phyloP scores from a whole-genome alignment of 208 protist species.

The Zelonia costaricensis region DNA sequence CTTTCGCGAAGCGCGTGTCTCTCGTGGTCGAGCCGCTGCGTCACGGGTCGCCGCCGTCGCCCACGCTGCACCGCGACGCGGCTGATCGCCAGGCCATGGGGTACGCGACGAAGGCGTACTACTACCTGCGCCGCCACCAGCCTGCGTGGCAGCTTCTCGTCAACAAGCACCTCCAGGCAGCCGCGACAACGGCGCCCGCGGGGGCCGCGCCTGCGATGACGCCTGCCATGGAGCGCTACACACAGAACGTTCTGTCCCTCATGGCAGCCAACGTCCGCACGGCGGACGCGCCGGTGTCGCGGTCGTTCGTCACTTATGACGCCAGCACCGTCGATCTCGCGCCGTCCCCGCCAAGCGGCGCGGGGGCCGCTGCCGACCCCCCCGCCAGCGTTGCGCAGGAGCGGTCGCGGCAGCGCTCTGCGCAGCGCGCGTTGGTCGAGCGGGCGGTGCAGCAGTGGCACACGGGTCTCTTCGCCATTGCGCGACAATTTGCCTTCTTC shows the following conservation, averaged over 20 bases:
- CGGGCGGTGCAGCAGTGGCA: conserved; percentile 6
- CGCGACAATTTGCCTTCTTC: conserved; percentile 20
- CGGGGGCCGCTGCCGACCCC: neutral
- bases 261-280: neutral
- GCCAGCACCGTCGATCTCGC: neutral
- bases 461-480: conserved; percentile 23
- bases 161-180: conserved; percentile 5
- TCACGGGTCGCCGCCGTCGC: conserved; percentile 7
- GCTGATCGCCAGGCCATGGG: conserved; percentile 3
- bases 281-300: neutral
- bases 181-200: neutral
- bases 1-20: neutral
- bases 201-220: neutral
- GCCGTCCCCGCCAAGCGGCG: neutral
- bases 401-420: conserved; percentile 1
- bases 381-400: neutral
- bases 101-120: conserved; percentile 31
- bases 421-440: conserved; percentile 13
- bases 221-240: neutral
- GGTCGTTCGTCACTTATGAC: neutral
- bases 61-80: neutral
- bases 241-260: conserved; percentile 7
- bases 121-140: conserved; percentile 27
- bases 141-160: conserved; percentile 24
- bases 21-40: neutral